phyloP scores from a whole-genome alignment of 2,329 filamentous ascomycete genomes.

The Teratosphaeria viscida region DNA sequence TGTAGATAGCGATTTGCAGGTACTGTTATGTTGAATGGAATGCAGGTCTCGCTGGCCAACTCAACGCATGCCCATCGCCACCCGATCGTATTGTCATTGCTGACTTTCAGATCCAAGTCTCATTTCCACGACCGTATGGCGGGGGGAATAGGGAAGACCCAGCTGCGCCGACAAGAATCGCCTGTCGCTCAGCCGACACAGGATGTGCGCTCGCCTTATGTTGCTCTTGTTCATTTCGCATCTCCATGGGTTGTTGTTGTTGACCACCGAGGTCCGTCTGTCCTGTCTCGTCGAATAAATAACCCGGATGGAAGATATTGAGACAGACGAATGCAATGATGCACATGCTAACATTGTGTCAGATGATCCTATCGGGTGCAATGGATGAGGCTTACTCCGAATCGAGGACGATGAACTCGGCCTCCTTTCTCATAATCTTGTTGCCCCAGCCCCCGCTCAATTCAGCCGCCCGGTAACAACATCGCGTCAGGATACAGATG shows the following conservation, averaged over 20 bases:
- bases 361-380: neutral
- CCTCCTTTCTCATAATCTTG: slow-evolving; percentile 15
- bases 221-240: neutral
- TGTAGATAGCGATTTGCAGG: slow-evolving; percentile 25
- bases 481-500: slow-evolving; percentile 18
- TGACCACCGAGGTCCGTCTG: neutral
- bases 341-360: neutral
- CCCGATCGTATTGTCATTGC: neutral
- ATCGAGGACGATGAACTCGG: slow-evolving; percentile 23
- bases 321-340: slow-evolving; percentile 16
- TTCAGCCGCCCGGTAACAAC: slow-evolving; percentile 22
- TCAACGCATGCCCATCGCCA: neutral
- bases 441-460: slow-evolving; percentile 18
- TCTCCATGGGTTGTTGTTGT: neutral
- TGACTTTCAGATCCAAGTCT: neutral
- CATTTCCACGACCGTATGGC: neutral
- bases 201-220: neutral
- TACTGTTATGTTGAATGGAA: neutral
- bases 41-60: neutral
- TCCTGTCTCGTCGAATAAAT: slow-evolving; percentile 14
- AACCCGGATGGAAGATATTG: slow-evolving; percentile 24
- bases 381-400: slow-evolving; percentile 7
- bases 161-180: neutral
- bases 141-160: neutral
- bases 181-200: neutral